Conservation (phyloP, 768 basidiomycete genomes). For the Ramaria sp. region DNA sequence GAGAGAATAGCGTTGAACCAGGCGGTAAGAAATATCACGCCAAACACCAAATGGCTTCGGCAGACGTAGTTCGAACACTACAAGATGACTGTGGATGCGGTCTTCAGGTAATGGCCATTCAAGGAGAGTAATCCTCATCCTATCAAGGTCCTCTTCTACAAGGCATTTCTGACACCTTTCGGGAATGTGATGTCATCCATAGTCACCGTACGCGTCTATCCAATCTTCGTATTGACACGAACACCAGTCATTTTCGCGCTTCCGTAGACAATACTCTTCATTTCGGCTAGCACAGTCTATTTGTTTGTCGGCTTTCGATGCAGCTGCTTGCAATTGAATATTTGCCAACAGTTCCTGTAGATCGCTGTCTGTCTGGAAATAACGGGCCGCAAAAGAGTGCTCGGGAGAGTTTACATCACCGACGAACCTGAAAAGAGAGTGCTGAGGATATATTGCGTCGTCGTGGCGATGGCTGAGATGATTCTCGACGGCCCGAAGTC, state of each 20-base stretch:
- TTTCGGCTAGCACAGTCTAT: constrained; percentile 19
- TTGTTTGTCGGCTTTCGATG: constrained; percentile 14
- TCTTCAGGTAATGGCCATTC: constrained; percentile 38
- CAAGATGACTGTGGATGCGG: constrained; percentile 15
- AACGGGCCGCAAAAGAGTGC: constrained; percentile 24
- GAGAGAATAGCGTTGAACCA: constrained; percentile 12
- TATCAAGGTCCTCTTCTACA: constrained; percentile 9
- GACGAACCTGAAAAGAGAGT: constrained; percentile 25
- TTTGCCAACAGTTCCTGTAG: constrained; percentile 16
- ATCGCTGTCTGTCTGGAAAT: constrained; percentile 17
- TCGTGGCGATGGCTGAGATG: constrained; percentile 24
- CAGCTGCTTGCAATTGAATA: constrained; percentile 22
- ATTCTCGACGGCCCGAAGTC: constrained; percentile 18
- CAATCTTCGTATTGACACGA: constrained; percentile 9
- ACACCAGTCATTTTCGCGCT: neutral
- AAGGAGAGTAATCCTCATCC: constrained; percentile 23
- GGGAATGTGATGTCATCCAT: neutral
- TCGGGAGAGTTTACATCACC: neutral
- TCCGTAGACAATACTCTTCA: constrained; percentile 13
- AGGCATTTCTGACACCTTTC: constrained; percentile 21
- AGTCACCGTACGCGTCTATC: too few relatives aligned
- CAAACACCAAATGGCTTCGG: constrained; percentile 32
- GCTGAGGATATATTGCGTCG: neutral
- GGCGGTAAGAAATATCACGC: constrained; percentile 30
- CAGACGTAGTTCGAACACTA: constrained; percentile 33